Evolutionary conservation across 768 basidiomycete genomes (phyloP).

Genomic region (Rhizopogon vesiculosus): DNA sequence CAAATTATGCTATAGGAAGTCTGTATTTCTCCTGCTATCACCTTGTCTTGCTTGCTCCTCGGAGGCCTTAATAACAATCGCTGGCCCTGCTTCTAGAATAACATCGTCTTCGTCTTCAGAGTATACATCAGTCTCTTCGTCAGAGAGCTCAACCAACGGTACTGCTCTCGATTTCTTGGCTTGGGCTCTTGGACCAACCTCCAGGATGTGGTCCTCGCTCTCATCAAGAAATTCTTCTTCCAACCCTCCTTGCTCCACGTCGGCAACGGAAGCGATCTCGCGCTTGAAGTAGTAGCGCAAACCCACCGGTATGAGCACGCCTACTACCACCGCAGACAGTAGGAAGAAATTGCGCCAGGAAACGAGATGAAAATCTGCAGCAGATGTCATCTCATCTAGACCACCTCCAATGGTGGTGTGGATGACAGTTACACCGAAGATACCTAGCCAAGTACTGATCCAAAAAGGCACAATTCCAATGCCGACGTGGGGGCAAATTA

Average conservation of each 20-base stretch:
- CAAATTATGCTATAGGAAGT: background rate
- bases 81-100: constrained; percentile 72
- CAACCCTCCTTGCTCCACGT: constrained; percentile 28
- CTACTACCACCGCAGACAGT: constrained; percentile 78
- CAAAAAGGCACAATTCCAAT: constrained; percentile 86
- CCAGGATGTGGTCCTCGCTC: constrained; percentile 47
- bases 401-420: constrained; percentile 94
- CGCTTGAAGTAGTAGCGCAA: constrained; percentile 78
- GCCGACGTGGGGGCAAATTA: constrained; percentile 89
- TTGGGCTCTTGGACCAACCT: constrained; percentile 47
- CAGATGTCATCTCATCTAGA: constrained; percentile 91
- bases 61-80: constrained; percentile 38
- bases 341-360: constrained; percentile 89
- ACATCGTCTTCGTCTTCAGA: constrained; percentile 59
- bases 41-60: constrained; percentile 8
- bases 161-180: constrained; percentile 35
- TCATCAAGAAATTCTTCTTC: constrained; percentile 32
- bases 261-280: constrained; percentile 41
- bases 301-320: constrained; percentile 92
- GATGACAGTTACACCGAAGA: constrained; percentile 88
- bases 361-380: constrained; percentile 90
- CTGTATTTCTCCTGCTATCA: background rate
- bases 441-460: constrained; percentile 85
- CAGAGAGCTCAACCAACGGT: constrained; percentile 26
- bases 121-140: constrained; percentile 33